Evolutionary conservation across 2,329 filamentous ascomycete genomes (phyloP).

Genomic region (Didymella exigua): DNA sequence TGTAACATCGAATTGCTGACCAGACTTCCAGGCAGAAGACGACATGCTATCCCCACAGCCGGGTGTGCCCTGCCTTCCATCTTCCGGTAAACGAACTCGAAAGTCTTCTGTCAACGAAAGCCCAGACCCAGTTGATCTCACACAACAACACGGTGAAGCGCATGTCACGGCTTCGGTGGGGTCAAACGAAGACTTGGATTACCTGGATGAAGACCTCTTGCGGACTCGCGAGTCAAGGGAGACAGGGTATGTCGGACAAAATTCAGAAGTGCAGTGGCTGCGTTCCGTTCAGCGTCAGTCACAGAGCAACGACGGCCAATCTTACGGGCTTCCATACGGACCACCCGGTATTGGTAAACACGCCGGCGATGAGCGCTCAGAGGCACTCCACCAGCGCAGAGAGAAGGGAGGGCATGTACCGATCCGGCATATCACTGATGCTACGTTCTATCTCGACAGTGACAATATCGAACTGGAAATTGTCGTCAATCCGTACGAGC

Average conservation of each 20-base stretch:
- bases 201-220: slow-evolving; percentile 39
- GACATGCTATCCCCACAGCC: slow-evolving; percentile 19
- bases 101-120: not conserved
- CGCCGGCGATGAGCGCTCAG: slow-evolving; percentile 19
- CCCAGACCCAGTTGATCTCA: not conserved
- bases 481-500: slow-evolving; percentile 33
- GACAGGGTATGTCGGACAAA: slow-evolving; percentile 44
- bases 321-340: slow-evolving; percentile 23
- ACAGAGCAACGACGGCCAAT: slow-evolving; percentile 12
- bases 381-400: slow-evolving; percentile 29
- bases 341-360: slow-evolving; percentile 23
- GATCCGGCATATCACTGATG: slow-evolving; percentile 29
- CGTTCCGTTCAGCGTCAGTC: slow-evolving; percentile 36
- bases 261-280: slow-evolving; percentile 45
- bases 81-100: slow-evolving; percentile 26
- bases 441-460: slow-evolving; percentile 46
- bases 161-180: slow-evolving; percentile 30
- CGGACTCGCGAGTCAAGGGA: slow-evolving; percentile 35
- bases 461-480: slow-evolving; percentile 35
- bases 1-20: not conserved
- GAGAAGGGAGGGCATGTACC: slow-evolving; percentile 8
- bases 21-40: slow-evolving; percentile 23
- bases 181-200: slow-evolving; percentile 40
- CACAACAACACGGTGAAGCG: slow-evolving; percentile 23
- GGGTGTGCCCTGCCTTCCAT: not conserved